Evolutionary conservation across 176 grass and related monocot species (phyloP), one percentile per base, ranked within the genome.

Genomic region (Eremochloa ophiuroides): DNA sequence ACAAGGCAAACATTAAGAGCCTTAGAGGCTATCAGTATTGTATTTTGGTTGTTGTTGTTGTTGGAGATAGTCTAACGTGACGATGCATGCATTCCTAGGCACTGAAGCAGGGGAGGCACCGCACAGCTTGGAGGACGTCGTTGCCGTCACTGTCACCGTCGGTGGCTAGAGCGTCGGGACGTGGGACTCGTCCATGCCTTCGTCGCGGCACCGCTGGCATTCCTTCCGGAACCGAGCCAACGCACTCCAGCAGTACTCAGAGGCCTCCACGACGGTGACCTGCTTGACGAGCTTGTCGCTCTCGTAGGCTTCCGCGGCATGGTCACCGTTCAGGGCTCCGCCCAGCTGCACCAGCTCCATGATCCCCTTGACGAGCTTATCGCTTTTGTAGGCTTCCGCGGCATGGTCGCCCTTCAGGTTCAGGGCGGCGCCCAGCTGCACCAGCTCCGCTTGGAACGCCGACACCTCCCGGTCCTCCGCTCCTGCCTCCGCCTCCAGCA

Each of bases 361-460:
- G n/a, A n/a, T 95, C 33, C 58, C 83, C 27, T 88, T 29, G 63
- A 78, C 46, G 56, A 90, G 60, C 15, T 73, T 72, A 64, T 86
- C 12, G 0, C 76, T 88, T 11, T 84, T 63, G 29, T 75, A 88
- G 27, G 25, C 80, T 3, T 77, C 83, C 43, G 62, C 83, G 35
- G 64, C 58, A 31, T 83, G 63, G 86, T 97, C 94, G 1, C 94
- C 94, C 16, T 97, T 94, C n/a, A n/a, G n/a, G n/a, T n/a, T n/a
- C 11, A 97, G 83, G 6, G 59, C 83, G 17, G 89, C 94, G 39
- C 74, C 88, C 16, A 97, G 73, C 76, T 94, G 88, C 80, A 94
- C 92, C 77, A 97, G 33, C 78, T 97, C 94, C 17, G 46, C 59
- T 40, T 97, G 94, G 43, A 97, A 94, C 6, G 92, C 92, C 0